Conservation (phyloP, 192 early-diverging fungal genomes). For the Allomyces arbusculus region DNA sequence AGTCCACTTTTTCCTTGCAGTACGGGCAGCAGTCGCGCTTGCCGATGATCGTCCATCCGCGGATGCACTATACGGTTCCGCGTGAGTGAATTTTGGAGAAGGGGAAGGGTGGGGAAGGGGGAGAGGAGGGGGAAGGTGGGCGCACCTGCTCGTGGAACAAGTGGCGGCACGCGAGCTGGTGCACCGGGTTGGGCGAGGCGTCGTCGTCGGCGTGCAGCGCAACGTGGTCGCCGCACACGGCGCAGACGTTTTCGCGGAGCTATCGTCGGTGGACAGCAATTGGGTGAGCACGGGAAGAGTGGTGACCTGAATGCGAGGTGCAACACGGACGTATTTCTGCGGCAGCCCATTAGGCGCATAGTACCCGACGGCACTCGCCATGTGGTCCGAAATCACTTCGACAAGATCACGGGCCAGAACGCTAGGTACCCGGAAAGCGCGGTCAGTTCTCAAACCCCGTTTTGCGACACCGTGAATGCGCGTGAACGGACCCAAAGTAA, state of each 20-base stretch:
- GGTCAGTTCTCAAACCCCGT: too few relatives aligned
- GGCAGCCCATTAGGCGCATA: background rate
- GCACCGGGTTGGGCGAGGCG: background rate
- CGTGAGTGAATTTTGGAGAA: too few relatives aligned
- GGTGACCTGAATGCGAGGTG: too few relatives aligned
- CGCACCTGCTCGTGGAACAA: background rate
- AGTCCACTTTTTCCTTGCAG: conserved; percentile 3
- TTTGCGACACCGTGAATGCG: too few relatives aligned
- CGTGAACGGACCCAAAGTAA: background rate
- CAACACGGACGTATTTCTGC: background rate
- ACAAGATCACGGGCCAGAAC: background rate
- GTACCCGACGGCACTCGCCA: background rate
- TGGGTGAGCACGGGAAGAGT: too few relatives aligned
- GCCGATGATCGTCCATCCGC: conserved; percentile 5
- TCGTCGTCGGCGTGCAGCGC: background rate
- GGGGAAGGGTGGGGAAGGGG: too few relatives aligned
- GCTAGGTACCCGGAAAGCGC: background rate
- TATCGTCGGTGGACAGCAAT: too few relatives aligned
- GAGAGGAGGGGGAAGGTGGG: too few relatives aligned
- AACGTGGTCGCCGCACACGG: background rate
- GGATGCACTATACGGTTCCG: conserved; percentile 3
- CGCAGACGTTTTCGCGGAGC: background rate
- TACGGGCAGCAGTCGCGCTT: conserved; percentile 4
- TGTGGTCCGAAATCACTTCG: background rate
- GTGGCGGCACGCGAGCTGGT: background rate